A percentile compares a stretch with the other conserved stretches of the same genome.
phyloP scores from a whole-genome alignment of 225 moss, liverwort and hornwort genomes.

The Bryoerythrophyllum caledonicum region DNA sequence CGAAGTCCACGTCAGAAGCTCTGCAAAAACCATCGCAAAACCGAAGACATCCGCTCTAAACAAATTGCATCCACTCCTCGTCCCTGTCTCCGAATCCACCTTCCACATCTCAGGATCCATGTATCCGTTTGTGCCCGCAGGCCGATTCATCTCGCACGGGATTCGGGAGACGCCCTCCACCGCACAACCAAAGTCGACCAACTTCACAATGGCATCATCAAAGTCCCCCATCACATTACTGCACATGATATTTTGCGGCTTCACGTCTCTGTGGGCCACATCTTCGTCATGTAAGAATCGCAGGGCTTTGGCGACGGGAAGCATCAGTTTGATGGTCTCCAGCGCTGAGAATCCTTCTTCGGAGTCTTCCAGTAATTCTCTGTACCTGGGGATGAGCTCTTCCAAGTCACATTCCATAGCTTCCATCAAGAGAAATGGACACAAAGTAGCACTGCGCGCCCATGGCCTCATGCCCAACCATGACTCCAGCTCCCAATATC shows the following conservation, averaged over 20 bases:
- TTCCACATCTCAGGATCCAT: constrained; percentile 27
- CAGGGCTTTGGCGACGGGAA: constrained; percentile 17
- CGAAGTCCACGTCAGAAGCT: constrained; percentile 24
- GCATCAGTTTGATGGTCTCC: constrained; percentile 18
- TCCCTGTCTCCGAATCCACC: neutral
- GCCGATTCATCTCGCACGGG: neutral
- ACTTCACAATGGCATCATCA: constrained; percentile 19
- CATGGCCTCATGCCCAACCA: neutral
- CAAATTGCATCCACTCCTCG: neutral
- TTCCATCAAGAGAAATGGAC: constrained; percentile 28
- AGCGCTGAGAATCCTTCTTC: constrained; percentile 18
- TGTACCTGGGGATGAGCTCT: constrained; percentile 15
- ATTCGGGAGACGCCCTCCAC: neutral
- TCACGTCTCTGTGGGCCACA: constrained; percentile 26
- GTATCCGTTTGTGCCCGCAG: constrained; percentile 24
- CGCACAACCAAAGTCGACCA: constrained; percentile 17
- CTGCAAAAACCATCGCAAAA: constrained; percentile 29
- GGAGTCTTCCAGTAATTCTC: neutral
- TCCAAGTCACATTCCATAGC: constrained; percentile 18
- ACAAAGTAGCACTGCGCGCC: neutral
- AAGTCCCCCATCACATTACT: constrained; percentile 11
- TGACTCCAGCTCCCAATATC: constrained; percentile 25
- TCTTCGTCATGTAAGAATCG: constrained; percentile 22
- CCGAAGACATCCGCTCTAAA: constrained; percentile 29
- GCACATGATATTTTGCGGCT: constrained; percentile 23